A percentile compares a stretch with the other conserved stretches of the same genome.
Evolutionary conservation across 352 stramenopile genomes (phyloP).

Genomic region (Globisporangium polare): DNA sequence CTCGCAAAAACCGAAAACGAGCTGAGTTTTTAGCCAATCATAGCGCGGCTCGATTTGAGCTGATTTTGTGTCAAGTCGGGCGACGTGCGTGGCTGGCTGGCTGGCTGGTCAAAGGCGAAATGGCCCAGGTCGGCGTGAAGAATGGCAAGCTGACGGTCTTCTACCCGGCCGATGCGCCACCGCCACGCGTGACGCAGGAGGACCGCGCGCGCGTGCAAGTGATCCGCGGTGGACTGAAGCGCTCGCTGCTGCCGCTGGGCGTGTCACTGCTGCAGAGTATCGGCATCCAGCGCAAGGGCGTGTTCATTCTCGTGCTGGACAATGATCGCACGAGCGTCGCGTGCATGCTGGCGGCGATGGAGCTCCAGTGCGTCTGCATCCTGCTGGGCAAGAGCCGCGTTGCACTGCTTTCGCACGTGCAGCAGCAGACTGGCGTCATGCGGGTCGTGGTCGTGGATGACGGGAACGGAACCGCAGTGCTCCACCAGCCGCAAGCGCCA

Average conservation of each 20-base stretch:
- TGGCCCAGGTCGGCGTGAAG: constrained; percentile 54
- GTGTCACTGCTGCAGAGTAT: constrained; percentile 31
- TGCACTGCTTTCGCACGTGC: constrained; percentile 42
- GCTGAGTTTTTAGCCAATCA: too few species aligned
- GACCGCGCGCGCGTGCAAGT: constrained; percentile 26
- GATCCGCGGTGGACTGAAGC: constrained; percentile 37
- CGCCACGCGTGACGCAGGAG: constrained; percentile 7
- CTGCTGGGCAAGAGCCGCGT: constrained; percentile 48
- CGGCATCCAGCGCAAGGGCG: constrained; percentile 27
- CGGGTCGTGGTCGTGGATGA: constrained; percentile 58
- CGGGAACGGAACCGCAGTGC: constrained; percentile 15
- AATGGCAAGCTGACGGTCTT: constrained; percentile 53
- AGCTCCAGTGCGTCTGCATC: constrained; percentile 51
- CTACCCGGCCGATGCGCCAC: constrained; percentile 16
- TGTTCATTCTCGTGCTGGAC: constrained; percentile 71
- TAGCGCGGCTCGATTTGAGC: too few species aligned
- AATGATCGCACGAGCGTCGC: constrained; percentile 72
- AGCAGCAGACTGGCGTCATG: constrained; percentile 51
- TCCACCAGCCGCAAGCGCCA: constrained; percentile 16
- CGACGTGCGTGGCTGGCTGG: background rate
- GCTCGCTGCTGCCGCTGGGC: constrained; percentile 44
- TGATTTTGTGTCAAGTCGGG: background rate
- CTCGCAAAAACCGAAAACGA: too few species aligned
- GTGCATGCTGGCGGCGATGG: constrained; percentile 68
- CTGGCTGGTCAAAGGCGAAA: constrained; percentile 1